Conservation (phyloP, 352 stramenopile species). For the Pythium inflatum region DNA sequence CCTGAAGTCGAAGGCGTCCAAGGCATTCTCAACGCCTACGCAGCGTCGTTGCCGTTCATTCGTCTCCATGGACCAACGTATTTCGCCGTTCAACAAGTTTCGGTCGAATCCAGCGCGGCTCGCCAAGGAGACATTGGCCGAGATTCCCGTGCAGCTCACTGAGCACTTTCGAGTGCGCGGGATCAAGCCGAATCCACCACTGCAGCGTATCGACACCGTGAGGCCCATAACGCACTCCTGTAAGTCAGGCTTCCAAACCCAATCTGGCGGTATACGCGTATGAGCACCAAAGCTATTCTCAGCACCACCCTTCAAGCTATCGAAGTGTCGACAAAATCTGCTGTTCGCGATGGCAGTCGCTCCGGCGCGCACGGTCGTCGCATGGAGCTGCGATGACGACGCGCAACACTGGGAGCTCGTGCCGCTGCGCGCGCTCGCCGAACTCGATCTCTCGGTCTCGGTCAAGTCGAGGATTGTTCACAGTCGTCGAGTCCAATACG, state of each 20-base stretch:
- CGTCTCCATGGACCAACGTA: constrained; percentile 60
- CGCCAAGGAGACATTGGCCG: constrained; percentile 59
- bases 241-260: no score
- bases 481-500: neutral
- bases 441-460: constrained; percentile 28
- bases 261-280: no score
- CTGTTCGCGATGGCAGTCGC: no score
- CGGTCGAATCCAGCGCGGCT: constrained; percentile 47
- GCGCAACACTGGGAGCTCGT: constrained; percentile 22
- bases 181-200: constrained; percentile 50
- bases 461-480: constrained; percentile 16
- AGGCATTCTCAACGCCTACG: constrained; percentile 57
- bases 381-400: neutral
- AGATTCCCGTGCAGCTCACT: constrained; percentile 76
- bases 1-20: constrained; percentile 73
- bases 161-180: constrained; percentile 78
- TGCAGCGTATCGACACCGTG: no score
- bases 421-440: constrained; percentile 4
- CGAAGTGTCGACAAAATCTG: no score
- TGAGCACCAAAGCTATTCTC: no score
- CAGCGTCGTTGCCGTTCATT: constrained; percentile 54
- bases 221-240: no score
- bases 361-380: no score
- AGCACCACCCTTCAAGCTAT: no score
- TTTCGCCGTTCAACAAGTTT: constrained; percentile 65